Base-by-base conservation (phyloP, 805 yeast species). In the Ogataea siamensis region DNA sequence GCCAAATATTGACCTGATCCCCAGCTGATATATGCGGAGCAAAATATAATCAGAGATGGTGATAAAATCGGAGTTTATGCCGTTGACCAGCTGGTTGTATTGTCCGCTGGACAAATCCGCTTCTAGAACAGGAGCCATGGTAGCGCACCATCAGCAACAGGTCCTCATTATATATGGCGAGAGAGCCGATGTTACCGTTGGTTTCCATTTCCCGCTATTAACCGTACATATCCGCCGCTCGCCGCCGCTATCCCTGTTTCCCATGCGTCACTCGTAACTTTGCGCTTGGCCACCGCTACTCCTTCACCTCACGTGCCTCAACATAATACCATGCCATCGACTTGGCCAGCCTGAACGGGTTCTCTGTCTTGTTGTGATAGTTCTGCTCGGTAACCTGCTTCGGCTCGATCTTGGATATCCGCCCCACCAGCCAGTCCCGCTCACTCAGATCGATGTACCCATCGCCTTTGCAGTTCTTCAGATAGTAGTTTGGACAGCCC, bases 371-470 rank as follows among this genome's bases (percentile, higher is more conserved):
- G 32, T 56, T 57, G n/a, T 54, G 51, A 11, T 51, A 62, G 34
- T 66, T 71, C 4, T 58, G 67, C n/a, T 66, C 71, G 0, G 71
- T 70, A 4, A 80, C 83, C 3, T 60, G 53, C 31, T 69, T 68
- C 48, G 75, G 74, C 41, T 76, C 78, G 32, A 89, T 73, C n/a
- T 58, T 62, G 7, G 66, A 51, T 11, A 89, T 78, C 35, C 83
- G 66, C 0, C 85, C 95, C 22, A 91, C 80, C 53, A 89, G 70
- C 91, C 96, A 91, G 48, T 89, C 96, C 37, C 81, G 75, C 21
- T 63, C 68, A 8, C 59, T 59, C 14, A 63, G 42, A 25, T 53
- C 54, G 9, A 50, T 49, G 29, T 47, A 46, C 7, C 39, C 42
- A n/a, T 32, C 39, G 12, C 29, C 19, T 39, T 23, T 43, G 12